Evolutionary conservation across 78 protist species (phyloP).

Genomic region (Dictyostelium citrinum): DNA sequence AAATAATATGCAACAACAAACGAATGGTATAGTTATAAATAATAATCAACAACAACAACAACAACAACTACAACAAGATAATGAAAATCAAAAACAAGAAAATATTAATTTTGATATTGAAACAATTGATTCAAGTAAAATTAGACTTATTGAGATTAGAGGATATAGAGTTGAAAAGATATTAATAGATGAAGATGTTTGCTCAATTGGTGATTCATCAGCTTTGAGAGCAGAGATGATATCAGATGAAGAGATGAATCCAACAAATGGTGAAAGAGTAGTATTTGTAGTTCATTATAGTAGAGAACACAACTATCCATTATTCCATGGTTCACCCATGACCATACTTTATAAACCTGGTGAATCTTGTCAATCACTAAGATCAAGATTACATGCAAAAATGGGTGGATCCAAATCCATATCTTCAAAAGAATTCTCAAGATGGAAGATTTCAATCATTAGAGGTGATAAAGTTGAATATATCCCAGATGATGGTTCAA

Average conservation of each 20-base stretch:
- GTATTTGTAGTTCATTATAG: slow-evolving; percentile 50
- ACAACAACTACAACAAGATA: background rate
- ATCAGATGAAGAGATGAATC: slow-evolving; percentile 1
- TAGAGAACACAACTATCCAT: background rate
- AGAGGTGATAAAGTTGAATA: slow-evolving; percentile 29
- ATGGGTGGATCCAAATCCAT: background rate
- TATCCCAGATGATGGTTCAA: slow-evolving; percentile 19
- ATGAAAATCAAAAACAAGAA: background rate
- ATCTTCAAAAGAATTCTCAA: slow-evolving; percentile 28
- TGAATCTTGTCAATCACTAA: background rate
- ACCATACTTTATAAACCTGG: slow-evolving; percentile 2
- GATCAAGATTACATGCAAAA: slow-evolving; percentile 5
- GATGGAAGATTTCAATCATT: slow-evolving; percentile 64
- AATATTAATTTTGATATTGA: background rate
- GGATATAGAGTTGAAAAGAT: slow-evolving; percentile 10
- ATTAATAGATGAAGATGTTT: slow-evolving; percentile 12
- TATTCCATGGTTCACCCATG: slow-evolving; percentile 50
- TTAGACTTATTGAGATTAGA: slow-evolving; percentile 37
- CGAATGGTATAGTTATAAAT: background rate
- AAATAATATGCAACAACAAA: background rate
- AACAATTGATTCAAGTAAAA: background rate
- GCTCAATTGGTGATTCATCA: background rate
- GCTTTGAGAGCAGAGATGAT: slow-evolving; percentile 16
- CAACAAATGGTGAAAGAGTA: background rate
- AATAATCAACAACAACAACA: background rate